These are phyloP conservation scores for Arctium lappa DNA, from an alignment of 129 eudicot species.

Conservation along the genomic window DNA sequence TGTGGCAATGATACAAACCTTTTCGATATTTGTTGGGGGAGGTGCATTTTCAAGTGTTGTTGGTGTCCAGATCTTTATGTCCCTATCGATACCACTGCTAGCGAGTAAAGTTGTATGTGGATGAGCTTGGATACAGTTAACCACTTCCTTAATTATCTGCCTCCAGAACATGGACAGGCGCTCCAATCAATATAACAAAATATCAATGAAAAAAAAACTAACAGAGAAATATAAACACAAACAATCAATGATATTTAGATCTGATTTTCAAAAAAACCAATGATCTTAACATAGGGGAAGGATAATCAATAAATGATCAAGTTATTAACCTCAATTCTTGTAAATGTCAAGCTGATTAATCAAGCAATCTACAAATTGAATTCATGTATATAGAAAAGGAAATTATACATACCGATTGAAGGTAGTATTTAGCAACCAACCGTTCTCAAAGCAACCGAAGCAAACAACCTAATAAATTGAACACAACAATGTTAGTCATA, in stretches of 20 bases:
- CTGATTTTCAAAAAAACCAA: background rate
- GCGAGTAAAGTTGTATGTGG: conserved; percentile 63
- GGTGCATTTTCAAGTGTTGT: conserved; percentile 54
- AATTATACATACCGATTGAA: conserved; percentile 18
- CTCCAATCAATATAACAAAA: conserved; percentile 11
- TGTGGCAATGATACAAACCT: conserved; percentile 24
- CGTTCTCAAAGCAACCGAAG: too few species aligned
- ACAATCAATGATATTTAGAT: conserved; percentile 9
- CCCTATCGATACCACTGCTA: conserved; percentile 68
- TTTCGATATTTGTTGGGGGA: conserved; percentile 53
- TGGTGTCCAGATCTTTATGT: conserved; percentile 72
- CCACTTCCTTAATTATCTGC: conserved; percentile 57
- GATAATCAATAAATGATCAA: conserved; percentile 5
- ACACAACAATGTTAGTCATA: too few species aligned
- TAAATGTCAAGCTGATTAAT: conserved; percentile 13
- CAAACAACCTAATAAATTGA: too few species aligned
- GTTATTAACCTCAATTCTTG: conserved; percentile 10
- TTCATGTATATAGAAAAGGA: background rate
- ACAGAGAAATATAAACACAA: background rate
- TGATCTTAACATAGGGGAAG: background rate
- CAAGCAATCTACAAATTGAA: background rate
- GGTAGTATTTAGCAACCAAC: background rate
- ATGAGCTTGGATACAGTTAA: conserved; percentile 71
- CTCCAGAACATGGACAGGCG: conserved; percentile 63
- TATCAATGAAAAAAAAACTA: background rate